phyloP scores from a whole-genome alignment of 257 asterid genomes.

The Mitragyna speciosa region DNA sequence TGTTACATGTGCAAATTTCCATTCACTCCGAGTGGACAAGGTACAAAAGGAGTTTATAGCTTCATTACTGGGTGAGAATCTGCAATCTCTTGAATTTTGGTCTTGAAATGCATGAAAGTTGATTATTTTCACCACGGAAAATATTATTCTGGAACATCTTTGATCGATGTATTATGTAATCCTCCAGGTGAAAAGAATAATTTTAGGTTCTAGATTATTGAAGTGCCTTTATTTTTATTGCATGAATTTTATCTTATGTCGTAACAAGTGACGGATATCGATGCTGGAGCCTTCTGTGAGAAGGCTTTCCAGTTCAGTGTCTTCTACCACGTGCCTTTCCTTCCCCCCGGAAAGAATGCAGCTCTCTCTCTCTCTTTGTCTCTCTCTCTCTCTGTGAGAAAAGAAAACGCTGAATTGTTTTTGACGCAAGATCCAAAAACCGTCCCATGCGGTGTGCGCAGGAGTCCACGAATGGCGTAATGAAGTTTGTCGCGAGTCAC shows the following conservation, averaged over 20 bases:
- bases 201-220: neutral
- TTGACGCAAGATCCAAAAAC: conserved; percentile 3
- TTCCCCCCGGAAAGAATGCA: no score
- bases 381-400: no score
- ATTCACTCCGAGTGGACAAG: neutral
- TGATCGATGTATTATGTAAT: neutral
- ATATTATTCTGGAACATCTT: neutral
- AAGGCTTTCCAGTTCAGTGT: no score
- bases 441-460: neutral
- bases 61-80: neutral
- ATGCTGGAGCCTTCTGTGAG: no score
- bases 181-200: neutral
- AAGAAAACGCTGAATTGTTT: no score
- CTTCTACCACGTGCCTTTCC: no score
- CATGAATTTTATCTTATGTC: no score
- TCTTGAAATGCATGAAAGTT: neutral
- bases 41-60: neutral
- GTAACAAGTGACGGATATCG: no score
- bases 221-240: neutral
- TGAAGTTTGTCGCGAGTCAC: conserved; percentile 1
- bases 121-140: no score
- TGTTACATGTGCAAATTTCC: neutral
- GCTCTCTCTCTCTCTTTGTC: no score
- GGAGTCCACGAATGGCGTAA: neutral
- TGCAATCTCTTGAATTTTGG: no score